These are phyloP conservation scores for Aureobasidium sp. DNA, from an alignment of 2,329 filamentous ascomycete genomes.

Conservation along the genomic window DNA sequence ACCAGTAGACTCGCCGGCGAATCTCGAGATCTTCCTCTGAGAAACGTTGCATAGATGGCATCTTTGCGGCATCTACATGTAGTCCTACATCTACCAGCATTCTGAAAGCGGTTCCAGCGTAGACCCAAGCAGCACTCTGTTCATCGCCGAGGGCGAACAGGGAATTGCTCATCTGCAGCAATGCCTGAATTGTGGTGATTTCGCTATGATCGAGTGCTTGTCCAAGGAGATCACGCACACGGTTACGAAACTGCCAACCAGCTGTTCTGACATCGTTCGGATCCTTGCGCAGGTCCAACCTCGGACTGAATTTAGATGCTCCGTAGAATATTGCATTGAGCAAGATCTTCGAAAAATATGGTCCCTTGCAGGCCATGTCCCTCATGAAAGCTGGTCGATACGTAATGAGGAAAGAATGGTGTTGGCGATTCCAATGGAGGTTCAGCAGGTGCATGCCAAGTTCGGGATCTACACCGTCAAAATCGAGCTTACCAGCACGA, in stretches of 20 bases:
- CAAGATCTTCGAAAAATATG: constrained; percentile 51
- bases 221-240: constrained; percentile 43
- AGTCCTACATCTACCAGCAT: constrained; percentile 51
- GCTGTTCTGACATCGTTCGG: constrained; percentile 42
- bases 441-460: constrained; percentile 46
- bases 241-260: constrained; percentile 42
- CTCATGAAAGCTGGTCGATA: constrained; percentile 24
- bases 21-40: constrained; percentile 43
- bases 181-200: constrained; percentile 49
- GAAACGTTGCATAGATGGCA: constrained; percentile 29
- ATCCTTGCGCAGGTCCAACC: constrained; percentile 41
- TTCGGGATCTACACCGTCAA: constrained; percentile 49
- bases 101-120: constrained; percentile 50
- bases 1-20: constrained; percentile 42
- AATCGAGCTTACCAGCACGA: constrained; percentile 43
- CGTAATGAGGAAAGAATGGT: constrained; percentile 21
- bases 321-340: constrained; percentile 49
- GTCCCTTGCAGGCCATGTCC: constrained; percentile 40
- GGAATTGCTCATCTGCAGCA: constrained; percentile 47
- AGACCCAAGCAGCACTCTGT: constrained; percentile 50
- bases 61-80: constrained; percentile 37
- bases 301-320: constrained; percentile 41
- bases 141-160: constrained; percentile 47
- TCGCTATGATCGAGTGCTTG: constrained; percentile 42
- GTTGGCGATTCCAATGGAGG: constrained; percentile 34